Base-by-base conservation (phyloP, 2,329 filamentous ascomycete species). In the Esteya vermicola region DNA sequence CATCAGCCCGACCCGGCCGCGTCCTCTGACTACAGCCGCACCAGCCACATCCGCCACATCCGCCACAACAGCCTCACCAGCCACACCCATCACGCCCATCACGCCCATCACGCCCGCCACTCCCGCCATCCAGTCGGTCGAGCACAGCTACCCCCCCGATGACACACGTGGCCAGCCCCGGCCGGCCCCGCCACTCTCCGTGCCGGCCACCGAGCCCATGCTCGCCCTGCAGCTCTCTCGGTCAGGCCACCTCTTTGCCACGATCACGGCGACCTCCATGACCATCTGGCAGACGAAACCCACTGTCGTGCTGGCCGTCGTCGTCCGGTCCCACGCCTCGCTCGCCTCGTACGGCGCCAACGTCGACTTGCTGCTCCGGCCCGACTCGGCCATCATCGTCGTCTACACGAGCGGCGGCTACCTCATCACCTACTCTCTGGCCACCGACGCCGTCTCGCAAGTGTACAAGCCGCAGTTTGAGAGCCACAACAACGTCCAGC, bases 251-350 rank as follows among this genome's bases (percentile, higher is more conserved):
- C 63, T 76, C 45, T 95, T 98, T 60, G 84, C 84, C 38, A 85
- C 85, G 35, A 85, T 95, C 54, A 95, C 89, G 1, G 65, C 73
- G 6, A 83, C 83, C 2, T 82, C 83, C 12, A 75, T 98, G 57
- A 85, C 83, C n/a, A 71, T 98, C 49, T 98, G 91, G 91, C 91
- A 98, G 63, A 89, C 85, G 41, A 89, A 89, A 82, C 91, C 91
- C 36, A 88, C 85, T 40, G 86, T 88, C 20, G 76, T 95, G 23
- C 72, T 96, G 39, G 86, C 86, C 44, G 75, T 86, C 21, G 78
- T 95, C 36, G 71, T 86, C 44, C 82, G 91, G 48, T 96, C 91
- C 36, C 64, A 73, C 38, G 69, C 76, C 27, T 98, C 91, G 0
- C 61, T 96, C 34, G 68, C 75, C 44, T 80, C 78, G 2, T 96